Evolutionary conservation across 1,284 basidiomycete species (phyloP).

Genomic region (Rhodotorula sp.): DNA sequence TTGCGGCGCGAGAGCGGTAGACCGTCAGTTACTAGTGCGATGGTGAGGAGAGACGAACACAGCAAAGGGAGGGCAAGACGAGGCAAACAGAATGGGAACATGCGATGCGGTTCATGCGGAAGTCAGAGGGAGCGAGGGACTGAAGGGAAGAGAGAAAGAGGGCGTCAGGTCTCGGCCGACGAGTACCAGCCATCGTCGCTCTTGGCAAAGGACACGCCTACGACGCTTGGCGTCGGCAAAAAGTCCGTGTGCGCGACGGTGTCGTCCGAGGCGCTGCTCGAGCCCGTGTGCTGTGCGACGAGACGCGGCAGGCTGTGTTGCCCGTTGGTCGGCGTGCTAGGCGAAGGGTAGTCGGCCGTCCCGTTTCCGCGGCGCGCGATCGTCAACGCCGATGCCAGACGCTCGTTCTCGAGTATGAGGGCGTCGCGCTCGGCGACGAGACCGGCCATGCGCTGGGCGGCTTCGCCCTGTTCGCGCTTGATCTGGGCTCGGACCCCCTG

Average conservation of each 20-base stretch:
- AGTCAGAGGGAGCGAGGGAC: background rate
- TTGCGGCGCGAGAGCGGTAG: too few relatives aligned
- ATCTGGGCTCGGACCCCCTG: conserved; percentile 7
- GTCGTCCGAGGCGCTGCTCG: conserved; percentile 12
- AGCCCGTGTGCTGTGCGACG: conserved; percentile 16
- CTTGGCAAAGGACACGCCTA: background rate
- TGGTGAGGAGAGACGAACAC: too few relatives aligned
- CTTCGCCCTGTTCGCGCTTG: conserved; percentile 6
- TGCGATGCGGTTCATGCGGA: background rate
- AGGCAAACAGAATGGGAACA: too few relatives aligned
- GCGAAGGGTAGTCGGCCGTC: too few relatives aligned
- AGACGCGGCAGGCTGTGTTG: background rate
- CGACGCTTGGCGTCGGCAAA: conserved; percentile 13
- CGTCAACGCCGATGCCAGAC: background rate
- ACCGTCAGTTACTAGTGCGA: too few relatives aligned
- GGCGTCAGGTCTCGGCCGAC: background rate
- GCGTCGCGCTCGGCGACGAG: conserved; percentile 5
- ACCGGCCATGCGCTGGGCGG: background rate
- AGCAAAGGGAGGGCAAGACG: too few relatives aligned
- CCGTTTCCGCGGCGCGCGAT: background rate
- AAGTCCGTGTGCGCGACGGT: conserved; percentile 19
- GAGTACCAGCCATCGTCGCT: conserved; percentile 14
- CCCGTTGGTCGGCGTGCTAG: background rate
- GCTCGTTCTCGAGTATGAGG: conserved; percentile 8
- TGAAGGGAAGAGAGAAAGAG: background rate